Evolutionary conservation across 2,329 filamentous ascomycete species (phyloP).

Genomic region (Calonectria montana): DNA sequence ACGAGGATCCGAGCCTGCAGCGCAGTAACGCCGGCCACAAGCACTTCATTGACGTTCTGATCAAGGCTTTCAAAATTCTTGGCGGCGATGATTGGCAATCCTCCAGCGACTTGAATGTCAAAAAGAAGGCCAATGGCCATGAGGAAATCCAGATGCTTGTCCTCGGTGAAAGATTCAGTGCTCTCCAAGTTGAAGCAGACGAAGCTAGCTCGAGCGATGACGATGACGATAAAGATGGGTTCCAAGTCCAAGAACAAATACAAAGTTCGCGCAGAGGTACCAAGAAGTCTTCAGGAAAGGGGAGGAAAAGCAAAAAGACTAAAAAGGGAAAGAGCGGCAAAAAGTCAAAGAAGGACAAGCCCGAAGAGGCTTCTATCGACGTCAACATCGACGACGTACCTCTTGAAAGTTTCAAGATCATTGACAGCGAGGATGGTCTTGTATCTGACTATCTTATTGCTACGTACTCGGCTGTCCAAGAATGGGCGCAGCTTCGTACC

Average conservation of each 20-base stretch:
- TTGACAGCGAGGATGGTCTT: slow-evolving; percentile 50
- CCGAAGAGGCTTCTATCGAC: slow-evolving; percentile 8
- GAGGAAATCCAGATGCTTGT: slow-evolving; percentile 32
- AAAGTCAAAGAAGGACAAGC: slow-evolving; percentile 18
- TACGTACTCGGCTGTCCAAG: slow-evolving; percentile 49
- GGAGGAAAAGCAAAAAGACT: slow-evolving; percentile 25
- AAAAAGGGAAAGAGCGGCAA: slow-evolving; percentile 32
- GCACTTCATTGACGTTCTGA: slow-evolving; percentile 56
- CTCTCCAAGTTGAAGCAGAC: not conserved
- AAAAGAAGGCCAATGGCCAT: slow-evolving; percentile 25
- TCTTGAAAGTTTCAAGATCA: slow-evolving; percentile 57
- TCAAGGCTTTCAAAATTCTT: slow-evolving; percentile 48
- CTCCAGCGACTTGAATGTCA: not conserved
- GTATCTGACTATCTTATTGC: slow-evolving; percentile 58
- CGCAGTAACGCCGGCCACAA: slow-evolving; percentile 55
- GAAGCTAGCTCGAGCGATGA: not conserved
- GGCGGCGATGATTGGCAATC: slow-evolving; percentile 45
- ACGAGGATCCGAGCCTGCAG: slow-evolving; percentile 48
- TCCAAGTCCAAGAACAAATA: not conserved
- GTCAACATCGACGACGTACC: slow-evolving; percentile 45
- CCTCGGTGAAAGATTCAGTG: slow-evolving; percentile 29
- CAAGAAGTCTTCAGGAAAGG: not conserved
- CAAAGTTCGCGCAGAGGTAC: not conserved
- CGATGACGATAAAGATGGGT: slow-evolving; percentile 19
- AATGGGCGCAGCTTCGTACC: slow-evolving; percentile 54